phyloP scores from a whole-genome alignment of 805 yeast genomes.

The Ogataea trehaloabstinens region DNA sequence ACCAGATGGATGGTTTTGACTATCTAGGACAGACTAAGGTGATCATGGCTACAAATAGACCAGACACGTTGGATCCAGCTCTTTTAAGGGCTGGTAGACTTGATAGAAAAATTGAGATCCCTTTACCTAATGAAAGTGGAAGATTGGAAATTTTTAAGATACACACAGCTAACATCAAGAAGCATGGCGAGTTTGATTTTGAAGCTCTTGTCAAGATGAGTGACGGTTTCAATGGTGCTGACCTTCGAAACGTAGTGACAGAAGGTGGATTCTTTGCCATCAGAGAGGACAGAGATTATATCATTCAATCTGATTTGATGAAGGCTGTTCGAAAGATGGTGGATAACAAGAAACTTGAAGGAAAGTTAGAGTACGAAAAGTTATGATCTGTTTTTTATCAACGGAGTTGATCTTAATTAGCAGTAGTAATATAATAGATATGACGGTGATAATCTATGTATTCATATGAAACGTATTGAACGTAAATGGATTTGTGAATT shows the following conservation, averaged over 20 bases:
- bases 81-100: conserved; percentile 95
- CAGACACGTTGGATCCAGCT: conserved; percentile 97
- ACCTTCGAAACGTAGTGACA: conserved; percentile 93
- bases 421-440: not conserved
- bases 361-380: conserved; percentile 92
- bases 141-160: conserved; percentile 91
- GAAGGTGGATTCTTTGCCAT: conserved; percentile 99
- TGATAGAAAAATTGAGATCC: conserved; percentile 94
- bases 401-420: conserved; percentile 1
- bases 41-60: conserved; percentile 99
- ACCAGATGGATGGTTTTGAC: conserved; percentile 99
- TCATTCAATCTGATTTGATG: conserved; percentile 90
- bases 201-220: conserved; percentile 98
- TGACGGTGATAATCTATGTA: not conserved
- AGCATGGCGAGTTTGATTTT: conserved; percentile 94
- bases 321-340: conserved; percentile 98
- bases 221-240: conserved; percentile 99
- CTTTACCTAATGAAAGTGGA: conserved; percentile 94
- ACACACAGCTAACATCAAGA: conserved; percentile 79
- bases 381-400: conserved; percentile 43
- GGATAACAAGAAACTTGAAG: conserved; percentile 95
- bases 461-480: too few relatives aligned
- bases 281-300: conserved; percentile 95
- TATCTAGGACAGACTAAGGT: conserved; percentile 94
- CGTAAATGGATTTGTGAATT: not conserved